phyloP scores from a whole-genome alignment of 1,284 basidiomycete species.

The Tilletia horrida region DNA sequence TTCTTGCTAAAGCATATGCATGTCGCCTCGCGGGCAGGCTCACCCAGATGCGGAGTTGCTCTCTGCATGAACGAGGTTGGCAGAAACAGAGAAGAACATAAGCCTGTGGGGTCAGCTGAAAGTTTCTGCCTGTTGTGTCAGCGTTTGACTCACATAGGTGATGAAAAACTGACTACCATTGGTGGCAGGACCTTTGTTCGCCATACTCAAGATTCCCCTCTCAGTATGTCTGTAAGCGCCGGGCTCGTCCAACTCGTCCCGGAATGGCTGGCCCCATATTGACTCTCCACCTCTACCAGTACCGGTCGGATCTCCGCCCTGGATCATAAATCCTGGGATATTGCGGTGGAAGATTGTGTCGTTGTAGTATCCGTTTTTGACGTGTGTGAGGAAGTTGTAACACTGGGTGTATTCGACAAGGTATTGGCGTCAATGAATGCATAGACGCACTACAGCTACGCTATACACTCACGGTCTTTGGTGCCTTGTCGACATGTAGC shows the following conservation, averaged over 20 bases:
- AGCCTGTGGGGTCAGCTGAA: constrained; percentile 60
- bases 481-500: constrained; percentile 83
- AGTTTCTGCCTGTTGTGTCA: neutral
- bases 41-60: constrained; percentile 64
- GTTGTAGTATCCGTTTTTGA: constrained; percentile 76
- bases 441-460: neutral
- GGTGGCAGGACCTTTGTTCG: constrained; percentile 47
- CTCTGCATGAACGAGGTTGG: constrained; percentile 17
- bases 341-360: constrained; percentile 81
- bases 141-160: constrained; percentile 31
- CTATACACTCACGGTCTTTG: constrained; percentile 68
- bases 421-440: neutral
- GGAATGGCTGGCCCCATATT: constrained; percentile 91
- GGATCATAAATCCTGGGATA: constrained; percentile 96
- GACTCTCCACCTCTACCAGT: constrained; percentile 89
- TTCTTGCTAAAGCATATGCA: too few relatives aligned
- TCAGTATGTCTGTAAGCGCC: constrained; percentile 42
- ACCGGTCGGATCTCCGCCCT: constrained; percentile 94
- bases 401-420: constrained; percentile 56
- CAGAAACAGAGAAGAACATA: constrained; percentile 18
- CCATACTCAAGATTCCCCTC: constrained; percentile 50
- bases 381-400: constrained; percentile 83
- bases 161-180: constrained; percentile 51
- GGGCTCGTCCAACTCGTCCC: constrained; percentile 73
- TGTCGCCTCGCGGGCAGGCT: too few relatives aligned